Base-by-base conservation (phyloP, 2,329 filamentous ascomycete genomes). In the Penicillium sp. region DNA sequence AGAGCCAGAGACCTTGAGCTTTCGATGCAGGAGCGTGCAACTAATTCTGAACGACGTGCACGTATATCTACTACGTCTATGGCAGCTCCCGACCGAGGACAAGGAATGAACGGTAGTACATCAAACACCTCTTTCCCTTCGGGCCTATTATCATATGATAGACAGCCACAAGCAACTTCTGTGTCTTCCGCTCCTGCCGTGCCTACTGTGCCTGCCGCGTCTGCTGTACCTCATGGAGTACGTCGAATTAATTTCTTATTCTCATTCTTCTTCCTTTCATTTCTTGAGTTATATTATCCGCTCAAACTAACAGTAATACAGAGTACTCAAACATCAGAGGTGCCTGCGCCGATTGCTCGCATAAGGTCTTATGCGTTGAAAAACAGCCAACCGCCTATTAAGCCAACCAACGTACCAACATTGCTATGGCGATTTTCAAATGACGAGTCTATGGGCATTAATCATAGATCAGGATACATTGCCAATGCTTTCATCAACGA, bases 361-460 rank as follows among this genome's bases (percentile, higher is more conserved):
- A 55, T 55, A n/a, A 46, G 52, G 1, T 6, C 61, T 56, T 4
- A 63, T 64, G 0, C 26, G 18, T 8, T 49, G 2, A 43, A 26
- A 33, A 24, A 40, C 7, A n/a, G 12, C 11, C 14, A 48, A 14
- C 40, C 20, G 18, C 33, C 56, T 24, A 35, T 18, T 20, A 23
- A 35, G 20, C 20, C 50, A 3, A n/a, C 2, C 6, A 20, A 55
- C 21, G 58, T 66, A 3, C 70, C 71, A 9, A 60, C 58, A 0
- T n/a, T 74, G 1, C 38, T 73, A 1, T 75, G 69, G 48, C 60
- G 73, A 12, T 74, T 67, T 61, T 70, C 62, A 1, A 71, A 72
- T 24, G 21, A 56, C 1, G 60, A 69, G 0, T 70, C 67, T 0
- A 65, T 65, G 45, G 73, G 73, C 0, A 54, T 69, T 1, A 75